These are phyloP conservation scores for Colletotrichum higginsianum DNA, from an alignment of 2,329 filamentous ascomycete species.

Conservation along the genomic window DNA sequence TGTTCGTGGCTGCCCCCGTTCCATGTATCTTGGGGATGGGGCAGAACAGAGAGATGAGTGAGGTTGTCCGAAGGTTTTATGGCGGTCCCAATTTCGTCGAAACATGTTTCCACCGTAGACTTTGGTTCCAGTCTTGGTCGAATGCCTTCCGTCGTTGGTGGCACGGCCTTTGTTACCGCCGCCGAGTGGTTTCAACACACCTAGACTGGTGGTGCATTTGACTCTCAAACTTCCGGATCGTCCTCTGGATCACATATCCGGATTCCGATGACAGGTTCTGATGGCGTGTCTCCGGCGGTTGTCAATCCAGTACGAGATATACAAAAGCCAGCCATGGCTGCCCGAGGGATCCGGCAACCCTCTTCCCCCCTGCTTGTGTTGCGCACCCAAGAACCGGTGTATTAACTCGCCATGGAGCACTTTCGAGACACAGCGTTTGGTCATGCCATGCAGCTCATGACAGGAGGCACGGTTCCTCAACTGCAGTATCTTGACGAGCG, in stretches of 20 bases:
- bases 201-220: neutral
- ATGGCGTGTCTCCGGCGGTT: no score
- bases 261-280: neutral
- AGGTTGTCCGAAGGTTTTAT: neutral
- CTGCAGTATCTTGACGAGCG: conserved; percentile 27
- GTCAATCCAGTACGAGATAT: neutral
- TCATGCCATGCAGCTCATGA: neutral
- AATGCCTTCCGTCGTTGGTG: neutral
- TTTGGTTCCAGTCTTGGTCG: neutral
- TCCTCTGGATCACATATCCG: neutral
- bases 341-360: neutral
- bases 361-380: neutral
- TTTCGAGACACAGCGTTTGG: conserved; percentile 32
- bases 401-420: neutral
- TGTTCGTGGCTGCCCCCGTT: no score
- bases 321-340: neutral
- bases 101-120: neutral
- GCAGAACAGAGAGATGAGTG: no score
- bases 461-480: conserved; percentile 1
- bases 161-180: neutral
- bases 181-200: neutral
- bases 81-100: neutral
- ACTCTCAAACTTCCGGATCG: neutral
- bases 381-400: no score
- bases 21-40: no score